A percentile compares a stretch with the other conserved stretches of the same genome.
Conservation (phyloP, 495 filamentous ascomycete genomes). For the Echria macrotheca region DNA sequence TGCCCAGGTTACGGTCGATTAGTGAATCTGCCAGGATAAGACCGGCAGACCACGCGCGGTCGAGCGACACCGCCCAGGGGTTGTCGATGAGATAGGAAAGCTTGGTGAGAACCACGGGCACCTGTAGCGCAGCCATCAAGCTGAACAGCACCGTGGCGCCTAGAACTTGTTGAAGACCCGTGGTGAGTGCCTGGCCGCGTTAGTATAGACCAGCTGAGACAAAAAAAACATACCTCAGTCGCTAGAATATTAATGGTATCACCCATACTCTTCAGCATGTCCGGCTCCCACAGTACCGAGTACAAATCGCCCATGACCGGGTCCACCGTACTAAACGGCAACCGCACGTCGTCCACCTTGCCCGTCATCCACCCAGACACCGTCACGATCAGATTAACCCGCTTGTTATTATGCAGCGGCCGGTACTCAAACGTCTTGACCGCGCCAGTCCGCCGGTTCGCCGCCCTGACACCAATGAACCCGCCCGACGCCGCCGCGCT, state of each 20-base stretch:
- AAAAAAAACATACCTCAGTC: conserved; percentile 70
- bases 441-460: conserved; percentile 76
- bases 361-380: conserved; percentile 98
- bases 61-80: conserved; percentile 91
- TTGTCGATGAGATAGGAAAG: conserved; percentile 97
- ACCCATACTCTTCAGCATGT: conserved; percentile 96
- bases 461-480: conserved; percentile 79
- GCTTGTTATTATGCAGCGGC: conserved; percentile 94
- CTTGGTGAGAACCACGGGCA: conserved; percentile 90
- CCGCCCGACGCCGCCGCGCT: conserved; percentile 80
- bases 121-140: conserved; percentile 89
- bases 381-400: conserved; percentile 92
- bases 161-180: conserved; percentile 92
- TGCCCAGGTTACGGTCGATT: conserved; percentile 85
- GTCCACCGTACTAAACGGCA: conserved; percentile 94
- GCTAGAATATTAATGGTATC: conserved; percentile 97
- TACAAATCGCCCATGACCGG: conserved; percentile 98
- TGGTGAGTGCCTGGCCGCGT: conserved; percentile 91
- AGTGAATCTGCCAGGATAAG: conserved; percentile 94
- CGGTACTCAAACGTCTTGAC: conserved; percentile 96
- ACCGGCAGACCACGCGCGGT: conserved; percentile 79
- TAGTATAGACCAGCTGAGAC: too few relatives aligned
- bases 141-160: conserved; percentile 82
- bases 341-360: conserved; percentile 90
- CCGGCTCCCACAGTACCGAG: conserved; percentile 95